A percentile compares a stretch with the other conserved stretches of the same genome.
Conservation (phyloP, 164 flowering plant species). For the Dillenia suffruticosa region DNA sequence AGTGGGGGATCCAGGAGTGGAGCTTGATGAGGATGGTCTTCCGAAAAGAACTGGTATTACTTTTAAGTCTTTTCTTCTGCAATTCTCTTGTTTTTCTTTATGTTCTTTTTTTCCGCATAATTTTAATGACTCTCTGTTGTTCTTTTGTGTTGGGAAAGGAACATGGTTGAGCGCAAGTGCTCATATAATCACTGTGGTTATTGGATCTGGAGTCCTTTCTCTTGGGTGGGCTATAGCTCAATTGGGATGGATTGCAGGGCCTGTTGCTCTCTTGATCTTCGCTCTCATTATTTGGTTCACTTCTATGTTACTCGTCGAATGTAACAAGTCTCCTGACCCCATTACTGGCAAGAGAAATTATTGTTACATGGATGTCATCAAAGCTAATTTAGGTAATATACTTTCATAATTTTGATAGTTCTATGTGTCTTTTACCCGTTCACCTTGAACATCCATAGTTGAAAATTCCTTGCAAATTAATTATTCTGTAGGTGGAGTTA, state of each 20-base stretch:
- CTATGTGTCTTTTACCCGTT: too few species aligned
- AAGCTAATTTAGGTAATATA: conserved; percentile 10
- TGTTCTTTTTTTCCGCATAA: too few species aligned
- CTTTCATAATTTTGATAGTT: too few species aligned
- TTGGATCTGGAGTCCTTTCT: conserved; percentile 36
- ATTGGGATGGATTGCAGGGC: conserved; percentile 40
- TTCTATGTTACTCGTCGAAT: conserved; percentile 24
- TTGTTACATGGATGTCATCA: conserved; percentile 28
- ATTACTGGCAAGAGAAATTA: conserved; percentile 24
- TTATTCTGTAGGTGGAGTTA: conserved; percentile 17
- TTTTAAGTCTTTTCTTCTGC: background rate
- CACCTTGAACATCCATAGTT: too few species aligned
- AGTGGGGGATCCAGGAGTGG: background rate
- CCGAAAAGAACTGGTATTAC: conserved; percentile 21
- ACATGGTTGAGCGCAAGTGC: conserved; percentile 29
- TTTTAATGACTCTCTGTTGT: too few species aligned
- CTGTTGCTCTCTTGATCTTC: conserved; percentile 13
- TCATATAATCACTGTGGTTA: conserved; percentile 38
- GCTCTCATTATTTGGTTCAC: conserved; percentile 24
- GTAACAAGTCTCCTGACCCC: conserved; percentile 29
- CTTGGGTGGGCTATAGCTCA: conserved; percentile 28
- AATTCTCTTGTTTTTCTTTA: too few species aligned
- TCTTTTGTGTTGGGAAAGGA: conserved; percentile 12
- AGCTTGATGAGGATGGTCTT: conserved; percentile 28
- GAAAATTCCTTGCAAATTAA: too few species aligned